Evolutionary conservation across 2,329 filamentous ascomycete species (phyloP).

Genomic region (Neofusicoccum umdonicola): DNA sequence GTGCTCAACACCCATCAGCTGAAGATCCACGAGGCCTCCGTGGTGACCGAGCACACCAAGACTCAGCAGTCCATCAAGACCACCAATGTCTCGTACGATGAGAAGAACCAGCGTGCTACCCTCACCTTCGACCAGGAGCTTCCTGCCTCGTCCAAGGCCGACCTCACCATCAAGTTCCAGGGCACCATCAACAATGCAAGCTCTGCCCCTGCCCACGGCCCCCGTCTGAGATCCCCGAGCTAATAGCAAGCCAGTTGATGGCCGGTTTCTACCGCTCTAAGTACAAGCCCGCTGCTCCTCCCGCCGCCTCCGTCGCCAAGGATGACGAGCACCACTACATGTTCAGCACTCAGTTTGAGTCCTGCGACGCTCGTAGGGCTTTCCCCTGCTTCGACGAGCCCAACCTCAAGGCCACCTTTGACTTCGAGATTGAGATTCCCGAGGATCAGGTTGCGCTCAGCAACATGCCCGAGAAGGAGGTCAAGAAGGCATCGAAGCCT

Average conservation of each 20-base stretch:
- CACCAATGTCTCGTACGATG: slow-evolving; percentile 73
- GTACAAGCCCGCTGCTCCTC: slow-evolving; percentile 76
- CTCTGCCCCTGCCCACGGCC: background rate
- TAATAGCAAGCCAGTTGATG: slow-evolving; percentile 53
- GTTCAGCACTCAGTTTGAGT: slow-evolving; percentile 96
- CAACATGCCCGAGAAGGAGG: slow-evolving; percentile 89
- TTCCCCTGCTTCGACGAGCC: slow-evolving; percentile 98
- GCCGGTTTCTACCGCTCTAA: slow-evolving; percentile 90
- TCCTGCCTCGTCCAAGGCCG: slow-evolving; percentile 63
- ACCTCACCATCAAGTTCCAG: slow-evolving; percentile 69
- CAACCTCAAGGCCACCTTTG: slow-evolving; percentile 87
- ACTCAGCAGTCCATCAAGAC: slow-evolving; percentile 58
- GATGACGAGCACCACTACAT: slow-evolving; percentile 64
- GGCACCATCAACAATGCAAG: slow-evolving; percentile 77
- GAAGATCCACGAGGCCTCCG: slow-evolving; percentile 66
- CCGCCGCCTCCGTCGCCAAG: slow-evolving; percentile 73
- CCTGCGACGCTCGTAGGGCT: slow-evolving; percentile 88
- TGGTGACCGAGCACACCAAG: slow-evolving; percentile 59
- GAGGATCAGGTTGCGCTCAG: slow-evolving; percentile 83
- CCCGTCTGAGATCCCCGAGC: background rate
- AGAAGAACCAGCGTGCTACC: slow-evolving; percentile 77
- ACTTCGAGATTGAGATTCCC: slow-evolving; percentile 88
- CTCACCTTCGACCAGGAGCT: slow-evolving; percentile 74
- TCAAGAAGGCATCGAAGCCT: slow-evolving; percentile 59
- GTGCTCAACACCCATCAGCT: slow-evolving; percentile 84